A percentile compares a stretch with the other conserved stretches of the same genome.
Evolutionary conservation across 176 grass and related monocot species (phyloP).

Genomic region (Ananas comosus): DNA sequence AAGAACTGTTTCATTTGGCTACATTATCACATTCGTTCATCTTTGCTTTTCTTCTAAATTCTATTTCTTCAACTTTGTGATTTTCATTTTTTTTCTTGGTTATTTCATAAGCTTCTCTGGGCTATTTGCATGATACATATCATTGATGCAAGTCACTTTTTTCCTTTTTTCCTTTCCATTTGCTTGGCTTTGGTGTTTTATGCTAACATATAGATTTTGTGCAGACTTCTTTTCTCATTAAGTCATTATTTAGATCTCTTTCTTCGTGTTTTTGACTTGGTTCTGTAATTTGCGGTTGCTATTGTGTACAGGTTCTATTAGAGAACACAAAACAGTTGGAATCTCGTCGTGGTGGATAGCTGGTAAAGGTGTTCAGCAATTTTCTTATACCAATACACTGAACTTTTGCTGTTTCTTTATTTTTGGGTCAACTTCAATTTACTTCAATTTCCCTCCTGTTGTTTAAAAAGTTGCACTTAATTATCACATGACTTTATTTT

Average conservation of each 20-base stretch:
- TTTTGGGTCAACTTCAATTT: neutral
- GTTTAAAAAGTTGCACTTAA: no score
- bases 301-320: slow-evolving; percentile 50
- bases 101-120: neutral
- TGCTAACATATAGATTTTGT: neutral
- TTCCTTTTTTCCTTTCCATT: neutral
- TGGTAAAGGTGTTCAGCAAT: neutral
- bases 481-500: no score
- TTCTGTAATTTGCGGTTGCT: neutral
- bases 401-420: neutral
- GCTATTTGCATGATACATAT: neutral
- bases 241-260: neutral
- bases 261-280: no score
- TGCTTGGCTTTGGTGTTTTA: neutral
- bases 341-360: slow-evolving; percentile 39
- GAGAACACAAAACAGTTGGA: slow-evolving; percentile 71
- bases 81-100: slow-evolving; percentile 5
- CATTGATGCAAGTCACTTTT: neutral
- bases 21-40: neutral
- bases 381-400: neutral
- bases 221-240: neutral
- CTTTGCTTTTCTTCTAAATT: neutral
- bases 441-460: no score
- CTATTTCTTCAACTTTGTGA: neutral
- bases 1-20: slow-evolving; percentile 18